Base-by-base conservation (phyloP, 2,329 filamentous ascomycete species). In the Balansia obtecta region DNA sequence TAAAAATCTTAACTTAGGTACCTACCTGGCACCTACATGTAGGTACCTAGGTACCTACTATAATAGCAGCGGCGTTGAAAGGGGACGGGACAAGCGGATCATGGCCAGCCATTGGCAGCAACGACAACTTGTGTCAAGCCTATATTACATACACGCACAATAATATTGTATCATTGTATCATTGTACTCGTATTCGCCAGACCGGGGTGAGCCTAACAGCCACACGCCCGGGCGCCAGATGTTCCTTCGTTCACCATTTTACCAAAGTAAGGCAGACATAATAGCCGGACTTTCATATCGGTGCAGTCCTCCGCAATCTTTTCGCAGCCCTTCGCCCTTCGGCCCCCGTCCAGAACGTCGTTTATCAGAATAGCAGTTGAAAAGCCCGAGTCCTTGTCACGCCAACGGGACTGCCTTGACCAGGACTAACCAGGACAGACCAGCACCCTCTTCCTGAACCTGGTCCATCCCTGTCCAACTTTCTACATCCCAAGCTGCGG, bases 381-480 rank as follows among this genome's bases (percentile, higher is more conserved):
- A 32, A 49, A 43, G 16, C n/a, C 20, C 47, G 32, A 20, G 20
- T 45, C 49, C 49, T 43, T 30, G 49, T 50, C 49, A 32, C 18
- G 30, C 49, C 49, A 11, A 47, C 22, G 22, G 41, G 41, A 34
- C 48, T 38, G 33, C 7, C 32, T 46, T 37, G 38, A 30, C 38
- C 22, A 47, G 39, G 27, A 46, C 44, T n/a, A n/a, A n/a, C n/a
- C n/a, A n/a, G n/a, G n/a, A n/a, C n/a, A 45, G 38, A 34, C 47
- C 39, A 34, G 39, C 20, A 16, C 48, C 32, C 48, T 51, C 50
- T 49, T 49, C 47, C 43, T 40, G 46, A 49, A 51, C 33, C 48
- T 49, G 45, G 44, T 27, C 20, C 42, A 48, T 52, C 46, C 51
- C 51, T 52, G 51, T 41, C 42, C 45, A 22, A 22, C 38, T 48